Conservation (phyloP, 2,329 filamentous ascomycete genomes). For the Colletotrichum cordylinicola region DNA sequence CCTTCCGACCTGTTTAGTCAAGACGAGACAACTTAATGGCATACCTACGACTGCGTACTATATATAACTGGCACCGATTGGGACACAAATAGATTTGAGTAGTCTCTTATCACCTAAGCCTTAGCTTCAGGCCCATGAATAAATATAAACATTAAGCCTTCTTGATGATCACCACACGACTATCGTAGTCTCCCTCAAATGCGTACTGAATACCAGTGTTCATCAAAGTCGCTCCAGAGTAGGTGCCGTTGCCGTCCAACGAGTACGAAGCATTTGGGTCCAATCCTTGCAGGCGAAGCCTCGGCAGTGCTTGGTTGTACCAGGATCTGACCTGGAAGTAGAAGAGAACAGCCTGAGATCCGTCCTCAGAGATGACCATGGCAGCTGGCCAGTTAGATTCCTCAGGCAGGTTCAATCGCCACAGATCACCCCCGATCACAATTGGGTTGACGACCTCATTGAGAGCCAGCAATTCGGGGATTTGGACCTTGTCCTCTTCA, state of each 20-base stretch:
- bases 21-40: not conserved
- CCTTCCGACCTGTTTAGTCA: fast-evolving
- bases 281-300: conserved; percentile 61
- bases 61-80: fast-evolving
- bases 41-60: fast-evolving
- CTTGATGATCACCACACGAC: conserved; percentile 60
- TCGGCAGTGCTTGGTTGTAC: conserved; percentile 58
- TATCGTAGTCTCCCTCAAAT: conserved; percentile 61
- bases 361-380: conserved; percentile 61
- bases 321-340: conserved; percentile 62
- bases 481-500: conserved; percentile 53
- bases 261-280: conserved; percentile 60
- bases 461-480: conserved; percentile 59
- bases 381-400: conserved; percentile 68
- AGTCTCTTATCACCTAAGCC: not conserved
- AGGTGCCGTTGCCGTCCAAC: conserved; percentile 51
- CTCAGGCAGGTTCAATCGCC: conserved; percentile 63
- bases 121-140: not conserved
- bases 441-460: conserved; percentile 65
- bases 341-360: conserved; percentile 57
- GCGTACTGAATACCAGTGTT: conserved; percentile 62
- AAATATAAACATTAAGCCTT: conserved; percentile 35
- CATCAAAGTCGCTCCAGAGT: conserved; percentile 66
- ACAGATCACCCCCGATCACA: conserved; percentile 63
- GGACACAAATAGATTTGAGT: fast-evolving